Percentiles rank a stretch among this genome's conserved stretches.
Conservation (phyloP, 257 asterid genomes). For the Forsythia viridissima region DNA sequence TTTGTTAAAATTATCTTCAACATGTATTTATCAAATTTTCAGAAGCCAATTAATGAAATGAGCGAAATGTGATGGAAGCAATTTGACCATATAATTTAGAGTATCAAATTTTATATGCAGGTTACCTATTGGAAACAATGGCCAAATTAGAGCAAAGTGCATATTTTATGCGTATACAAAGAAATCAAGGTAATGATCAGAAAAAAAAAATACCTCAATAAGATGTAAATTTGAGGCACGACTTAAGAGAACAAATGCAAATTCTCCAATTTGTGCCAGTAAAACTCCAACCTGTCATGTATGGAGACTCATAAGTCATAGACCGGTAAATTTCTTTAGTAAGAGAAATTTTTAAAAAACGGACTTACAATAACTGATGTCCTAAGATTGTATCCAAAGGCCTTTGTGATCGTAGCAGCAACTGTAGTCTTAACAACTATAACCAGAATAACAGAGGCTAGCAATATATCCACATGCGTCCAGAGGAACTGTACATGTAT, state of each 20-base stretch:
- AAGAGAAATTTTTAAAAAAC: conserved; percentile 12
- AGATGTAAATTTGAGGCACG: conserved; percentile 90
- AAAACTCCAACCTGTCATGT: conserved; percentile 72
- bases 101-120: too few relatives aligned
- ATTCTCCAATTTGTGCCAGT: conserved; percentile 97
- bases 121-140: background rate
- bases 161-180: background rate
- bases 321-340: conserved; percentile 3
- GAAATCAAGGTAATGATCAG: background rate
- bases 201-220: conserved; percentile 61
- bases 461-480: conserved; percentile 94
- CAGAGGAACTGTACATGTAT: conserved; percentile 93
- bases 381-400: conserved; percentile 74
- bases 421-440: conserved; percentile 82
- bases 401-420: conserved; percentile 62
- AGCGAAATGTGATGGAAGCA: too few relatives aligned
- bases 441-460: conserved; percentile 88
- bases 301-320: conserved; percentile 18
- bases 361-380: conserved; percentile 74
- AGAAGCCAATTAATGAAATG: background rate
- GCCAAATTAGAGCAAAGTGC: background rate
- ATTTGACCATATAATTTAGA: too few relatives aligned
- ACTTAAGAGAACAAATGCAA: conserved; percentile 90
- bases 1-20: background rate
- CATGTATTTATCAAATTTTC: too few relatives aligned